phyloP scores from a whole-genome alignment of 148 eudicot species.

The Selenicereus undatus region DNA sequence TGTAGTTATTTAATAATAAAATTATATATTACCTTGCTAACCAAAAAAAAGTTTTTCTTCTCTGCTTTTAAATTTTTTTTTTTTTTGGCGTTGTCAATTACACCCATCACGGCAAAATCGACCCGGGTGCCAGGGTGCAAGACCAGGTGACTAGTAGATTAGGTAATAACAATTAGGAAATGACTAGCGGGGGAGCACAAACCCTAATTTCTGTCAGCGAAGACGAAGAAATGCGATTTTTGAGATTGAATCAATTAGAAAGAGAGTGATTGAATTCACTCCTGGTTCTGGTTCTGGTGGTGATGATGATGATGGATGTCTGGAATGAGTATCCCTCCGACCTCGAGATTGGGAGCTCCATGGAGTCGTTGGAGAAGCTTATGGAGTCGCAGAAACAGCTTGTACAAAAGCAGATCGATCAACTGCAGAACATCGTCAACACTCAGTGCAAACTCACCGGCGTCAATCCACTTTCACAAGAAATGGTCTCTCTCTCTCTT shows the following conservation, averaged over 20 bases:
- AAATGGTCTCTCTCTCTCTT: constrained; percentile 56
- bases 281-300: not conserved
- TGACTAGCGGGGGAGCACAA: not conserved
- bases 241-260: not conserved
- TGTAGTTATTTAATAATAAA: too few species aligned
- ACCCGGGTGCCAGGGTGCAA: not conserved
- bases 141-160: not conserved
- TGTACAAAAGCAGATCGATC: constrained; percentile 60
- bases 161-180: not conserved
- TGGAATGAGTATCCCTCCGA: constrained; percentile 39
- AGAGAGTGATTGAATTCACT: too few species aligned
- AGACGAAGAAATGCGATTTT: not conserved
- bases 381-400: constrained; percentile 62
- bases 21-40: too few species aligned
- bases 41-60: too few species aligned
- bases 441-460: constrained; percentile 85
- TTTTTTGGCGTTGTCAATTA: too few species aligned
- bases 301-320: constrained; percentile 34
- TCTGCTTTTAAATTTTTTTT: too few species aligned
- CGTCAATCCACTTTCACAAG: constrained; percentile 91
- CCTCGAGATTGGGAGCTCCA: constrained; percentile 36
- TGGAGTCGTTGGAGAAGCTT: constrained; percentile 40
- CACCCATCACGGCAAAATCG: too few species aligned
- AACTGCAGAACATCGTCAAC: constrained; percentile 51
- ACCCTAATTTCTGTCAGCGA: not conserved